Conservation (phyloP, 371 early-diverging fungal species). For the Lichtheimia ornata region DNA sequence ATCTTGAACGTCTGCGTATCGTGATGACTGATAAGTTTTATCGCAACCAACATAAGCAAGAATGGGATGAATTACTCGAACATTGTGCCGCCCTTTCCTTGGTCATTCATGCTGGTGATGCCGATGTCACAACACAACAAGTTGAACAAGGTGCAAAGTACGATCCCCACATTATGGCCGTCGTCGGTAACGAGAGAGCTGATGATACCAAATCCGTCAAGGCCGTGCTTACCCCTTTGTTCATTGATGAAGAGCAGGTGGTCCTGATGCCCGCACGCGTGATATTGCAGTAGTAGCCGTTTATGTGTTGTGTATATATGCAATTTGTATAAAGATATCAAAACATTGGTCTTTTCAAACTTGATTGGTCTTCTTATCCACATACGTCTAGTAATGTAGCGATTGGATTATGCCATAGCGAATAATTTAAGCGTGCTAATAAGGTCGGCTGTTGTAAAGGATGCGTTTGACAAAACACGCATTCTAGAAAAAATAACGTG, state of each 20-base stretch:
- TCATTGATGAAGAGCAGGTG: conserved; percentile 46
- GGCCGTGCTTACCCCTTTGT: conserved; percentile 40
- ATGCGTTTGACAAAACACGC: too few relatives aligned
- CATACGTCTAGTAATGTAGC: too few relatives aligned
- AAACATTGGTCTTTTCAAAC: neutral
- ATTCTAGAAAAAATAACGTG: too few relatives aligned
- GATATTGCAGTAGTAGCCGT: conserved; percentile 33
- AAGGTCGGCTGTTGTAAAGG: too few relatives aligned
- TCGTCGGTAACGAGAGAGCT: conserved; percentile 31
- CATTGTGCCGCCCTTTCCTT: conserved; percentile 38
- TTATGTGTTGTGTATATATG: neutral
- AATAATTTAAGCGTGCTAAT: too few relatives aligned
- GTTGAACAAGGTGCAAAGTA: conserved; percentile 36
- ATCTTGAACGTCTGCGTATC: conserved; percentile 33
- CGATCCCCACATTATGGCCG: conserved; percentile 47
- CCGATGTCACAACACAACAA: conserved; percentile 42
- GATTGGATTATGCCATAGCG: too few relatives aligned
- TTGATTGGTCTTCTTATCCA: too few relatives aligned
- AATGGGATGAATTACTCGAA: conserved; percentile 41
- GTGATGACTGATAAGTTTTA: conserved; percentile 23
- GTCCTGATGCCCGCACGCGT: conserved; percentile 46
- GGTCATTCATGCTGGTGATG: conserved; percentile 49
- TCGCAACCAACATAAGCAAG: conserved; percentile 1
- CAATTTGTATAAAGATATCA: neutral
- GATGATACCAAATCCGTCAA: conserved; percentile 33